Conservation (phyloP, 2,329 filamentous ascomycete species). For the Endothia cerciana region DNA sequence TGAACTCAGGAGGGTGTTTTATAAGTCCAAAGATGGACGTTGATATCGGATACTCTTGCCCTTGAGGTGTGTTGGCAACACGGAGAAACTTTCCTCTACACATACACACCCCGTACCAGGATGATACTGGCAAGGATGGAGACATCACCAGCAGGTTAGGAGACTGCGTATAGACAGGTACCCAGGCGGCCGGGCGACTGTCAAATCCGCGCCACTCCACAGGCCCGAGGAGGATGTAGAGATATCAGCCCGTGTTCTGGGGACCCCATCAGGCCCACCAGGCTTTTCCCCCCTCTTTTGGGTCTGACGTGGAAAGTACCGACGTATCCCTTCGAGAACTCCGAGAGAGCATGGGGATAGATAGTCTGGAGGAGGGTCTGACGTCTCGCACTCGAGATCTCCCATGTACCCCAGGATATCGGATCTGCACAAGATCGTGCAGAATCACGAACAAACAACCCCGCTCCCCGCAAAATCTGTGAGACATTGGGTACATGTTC, state of each 20-base stretch:
- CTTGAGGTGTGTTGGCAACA: not conserved
- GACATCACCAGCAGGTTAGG: not conserved
- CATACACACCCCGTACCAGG: not conserved
- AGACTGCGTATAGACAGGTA: not conserved
- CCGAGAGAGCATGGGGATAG: too few relatives aligned
- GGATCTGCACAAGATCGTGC: constrained; percentile 24
- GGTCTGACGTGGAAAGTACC: constrained; percentile 10
- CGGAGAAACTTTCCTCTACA: constrained; percentile 10
- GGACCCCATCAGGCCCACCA: not conserved
- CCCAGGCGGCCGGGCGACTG: not conserved
- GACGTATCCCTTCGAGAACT: too few relatives aligned
- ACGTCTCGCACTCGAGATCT: constrained; percentile 2
- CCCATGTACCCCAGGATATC: constrained; percentile 20
- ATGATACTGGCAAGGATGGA: not conserved
- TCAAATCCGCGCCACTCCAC: constrained; percentile 2
- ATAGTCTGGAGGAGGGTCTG: not conserved
- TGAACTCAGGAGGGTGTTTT: not conserved
- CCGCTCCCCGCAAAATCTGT: too few relatives aligned
- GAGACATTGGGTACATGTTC: too few relatives aligned
- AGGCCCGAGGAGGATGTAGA: not conserved
- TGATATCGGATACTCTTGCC: constrained; percentile 7
- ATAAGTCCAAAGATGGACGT: not conserved
- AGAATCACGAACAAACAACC: too few relatives aligned
- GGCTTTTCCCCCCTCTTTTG: not conserved
- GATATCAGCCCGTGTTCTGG: not conserved